Base-by-base conservation (phyloP, 2,329 filamentous ascomycete genomes). In the Leptographium procerum region DNA sequence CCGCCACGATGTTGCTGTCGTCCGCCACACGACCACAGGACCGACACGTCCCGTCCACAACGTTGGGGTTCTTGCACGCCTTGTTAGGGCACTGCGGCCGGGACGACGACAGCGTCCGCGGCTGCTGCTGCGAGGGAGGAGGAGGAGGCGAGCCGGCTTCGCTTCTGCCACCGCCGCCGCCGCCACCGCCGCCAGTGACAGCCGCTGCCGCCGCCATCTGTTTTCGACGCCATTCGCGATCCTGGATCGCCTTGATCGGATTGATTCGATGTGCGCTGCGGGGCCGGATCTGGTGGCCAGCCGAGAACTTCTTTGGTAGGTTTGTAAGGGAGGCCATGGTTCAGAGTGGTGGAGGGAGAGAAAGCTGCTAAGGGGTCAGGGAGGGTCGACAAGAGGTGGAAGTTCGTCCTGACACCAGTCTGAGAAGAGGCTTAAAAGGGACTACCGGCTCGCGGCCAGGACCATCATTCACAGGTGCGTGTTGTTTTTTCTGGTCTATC, bases 1-100 rank as follows among this genome's bases (percentile, higher is more conserved):
- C 94, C 54, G 90, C 83, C 60, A 96, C 91, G 62, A 97, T 96
- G 67, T 95, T 91, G 69, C 84, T 86, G 68, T 95, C 88, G 65
- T 88, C 86, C 58, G 92, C 83, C 64, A 96, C 84, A 61, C 84
- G 86, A 79, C 91, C 92, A 71, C 94, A 97, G 52, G 83, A 87
- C 61, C 85, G 83, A 73, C 94, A 97, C 64, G 89, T 81, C 43
- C 83, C 83, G 64, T 85, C 82, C 56, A 81, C 75, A 55, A 86
- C 79, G 58, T 83, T 79, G 19, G 82, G 81, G 57, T 79, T 80
- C n/a, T 75, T 74, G 69, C 83, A 86, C 54, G 74, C 72, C 60
- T 81, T 79, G 67, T 85, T 85, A 14, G 80, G 80, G 69, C 82
- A 85, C 63, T 73, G 74, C 48, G 70, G 72, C 11, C 63, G 63